Conservation (phyloP, 768 basidiomycete genomes). For the Tulasnella sp. region DNA sequence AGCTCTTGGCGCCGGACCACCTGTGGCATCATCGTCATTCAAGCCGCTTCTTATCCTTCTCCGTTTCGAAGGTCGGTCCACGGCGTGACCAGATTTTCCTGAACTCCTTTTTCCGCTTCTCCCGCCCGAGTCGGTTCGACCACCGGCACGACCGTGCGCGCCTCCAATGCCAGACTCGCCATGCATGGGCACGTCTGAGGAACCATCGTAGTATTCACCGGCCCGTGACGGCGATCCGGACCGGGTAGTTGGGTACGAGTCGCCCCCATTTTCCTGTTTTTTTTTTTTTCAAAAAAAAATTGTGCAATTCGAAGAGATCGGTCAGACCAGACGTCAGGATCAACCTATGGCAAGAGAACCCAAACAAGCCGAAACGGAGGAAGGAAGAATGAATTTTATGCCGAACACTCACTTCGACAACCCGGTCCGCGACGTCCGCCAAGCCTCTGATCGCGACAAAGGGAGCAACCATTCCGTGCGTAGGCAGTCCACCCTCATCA, state of each 20-base stretch:
- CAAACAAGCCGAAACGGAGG: background rate
- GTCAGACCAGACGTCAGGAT: too few species aligned
- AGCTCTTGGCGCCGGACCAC: background rate
- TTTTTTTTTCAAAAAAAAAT: slow-evolving; percentile 12
- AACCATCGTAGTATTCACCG: slow-evolving; percentile 1
- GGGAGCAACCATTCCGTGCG: slow-evolving; percentile 71
- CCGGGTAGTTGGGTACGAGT: slow-evolving; percentile 11
- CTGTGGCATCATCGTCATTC: background rate
- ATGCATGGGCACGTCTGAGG: background rate
- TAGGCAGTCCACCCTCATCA: slow-evolving; percentile 45
- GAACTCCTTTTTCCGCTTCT: slow-evolving; percentile 9
- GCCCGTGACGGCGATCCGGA: slow-evolving; percentile 14
- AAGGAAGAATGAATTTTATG: background rate
- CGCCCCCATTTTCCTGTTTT: slow-evolving; percentile 54
- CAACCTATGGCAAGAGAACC: too few species aligned
- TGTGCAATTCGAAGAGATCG: too few species aligned
- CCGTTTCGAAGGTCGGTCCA: slow-evolving; percentile 47
- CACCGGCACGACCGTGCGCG: too few species aligned
- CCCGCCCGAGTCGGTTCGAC: background rate
- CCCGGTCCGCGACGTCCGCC: slow-evolving; percentile 69
- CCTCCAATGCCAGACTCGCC: too few species aligned
- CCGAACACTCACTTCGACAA: slow-evolving; percentile 61
- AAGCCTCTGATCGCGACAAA: slow-evolving; percentile 75
- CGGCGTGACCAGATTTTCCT: slow-evolving; percentile 6
- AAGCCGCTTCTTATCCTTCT: slow-evolving; percentile 42